phyloP scores from a whole-genome alignment of 192 early-diverging fungal species.

The Coemansia sp. region DNA sequence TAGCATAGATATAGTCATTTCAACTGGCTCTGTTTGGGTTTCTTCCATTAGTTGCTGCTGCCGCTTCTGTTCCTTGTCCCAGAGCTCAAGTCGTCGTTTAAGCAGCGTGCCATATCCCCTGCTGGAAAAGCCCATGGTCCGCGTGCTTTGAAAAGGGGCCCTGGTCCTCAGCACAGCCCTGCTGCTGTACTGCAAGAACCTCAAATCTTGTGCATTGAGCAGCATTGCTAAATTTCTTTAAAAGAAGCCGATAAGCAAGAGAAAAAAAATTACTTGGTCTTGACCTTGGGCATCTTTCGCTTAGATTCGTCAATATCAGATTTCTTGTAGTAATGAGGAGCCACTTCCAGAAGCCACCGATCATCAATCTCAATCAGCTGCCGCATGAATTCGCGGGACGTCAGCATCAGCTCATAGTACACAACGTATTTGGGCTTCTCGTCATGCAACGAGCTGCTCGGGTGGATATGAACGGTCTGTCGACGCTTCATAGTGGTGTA shows the following conservation, averaged over 20 bases:
- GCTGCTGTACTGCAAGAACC: too few relatives aligned
- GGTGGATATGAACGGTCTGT: conserved; percentile 91
- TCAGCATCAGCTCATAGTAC: conserved; percentile 92
- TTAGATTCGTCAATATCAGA: conserved; percentile 60
- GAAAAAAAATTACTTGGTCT: conserved; percentile 3
- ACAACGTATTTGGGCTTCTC: conserved; percentile 82
- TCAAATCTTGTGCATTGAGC: not conserved
- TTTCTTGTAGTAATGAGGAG: conserved; percentile 92
- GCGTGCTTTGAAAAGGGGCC: too few relatives aligned
- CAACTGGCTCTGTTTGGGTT: not conserved
- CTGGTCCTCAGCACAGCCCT: too few relatives aligned
- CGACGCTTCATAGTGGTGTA: conserved; percentile 90
- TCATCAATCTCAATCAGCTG: conserved; percentile 89
- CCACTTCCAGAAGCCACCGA: conserved; percentile 75
- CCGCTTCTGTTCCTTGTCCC: conserved; percentile 30
- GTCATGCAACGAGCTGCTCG: conserved; percentile 76
- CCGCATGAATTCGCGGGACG: conserved; percentile 93
- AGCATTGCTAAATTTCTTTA: too few relatives aligned
- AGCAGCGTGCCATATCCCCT: conserved; percentile 1
- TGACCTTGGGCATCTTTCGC: conserved; percentile 52
- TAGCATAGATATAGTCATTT: not conserved
- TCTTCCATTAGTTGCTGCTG: conserved; percentile 8
- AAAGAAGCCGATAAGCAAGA: not conserved
- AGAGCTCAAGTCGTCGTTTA: conserved; percentile 12
- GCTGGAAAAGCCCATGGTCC: not conserved